Evolutionary conservation across 2,329 filamentous ascomycete species (phyloP).

Genomic region (Bipolaris cookei): DNA sequence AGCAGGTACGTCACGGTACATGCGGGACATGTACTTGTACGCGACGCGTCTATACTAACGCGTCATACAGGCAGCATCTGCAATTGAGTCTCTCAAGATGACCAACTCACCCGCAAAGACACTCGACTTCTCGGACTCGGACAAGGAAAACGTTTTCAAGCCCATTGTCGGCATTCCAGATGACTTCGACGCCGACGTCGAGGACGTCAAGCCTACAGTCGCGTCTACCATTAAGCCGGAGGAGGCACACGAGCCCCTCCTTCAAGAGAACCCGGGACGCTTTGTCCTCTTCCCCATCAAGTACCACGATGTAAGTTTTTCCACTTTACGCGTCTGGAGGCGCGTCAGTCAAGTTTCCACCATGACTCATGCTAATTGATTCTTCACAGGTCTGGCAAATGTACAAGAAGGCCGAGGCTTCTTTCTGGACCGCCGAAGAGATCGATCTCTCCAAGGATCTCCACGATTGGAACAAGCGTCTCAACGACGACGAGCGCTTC

Average conservation of each 20-base stretch:
- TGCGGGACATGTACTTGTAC: slow-evolving; percentile 31
- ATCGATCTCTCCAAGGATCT: slow-evolving; percentile 99
- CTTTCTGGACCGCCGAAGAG: slow-evolving; percentile 99
- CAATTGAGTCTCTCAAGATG: slow-evolving; percentile 88
- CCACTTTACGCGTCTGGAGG: slow-evolving; percentile 53
- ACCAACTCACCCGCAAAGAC: slow-evolving; percentile 87
- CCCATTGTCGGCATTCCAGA: slow-evolving; percentile 59
- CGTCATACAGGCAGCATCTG: slow-evolving; percentile 74
- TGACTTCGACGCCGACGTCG: slow-evolving; percentile 48
- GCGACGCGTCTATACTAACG: slow-evolving; percentile 48
- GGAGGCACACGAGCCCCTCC: slow-evolving; percentile 85
- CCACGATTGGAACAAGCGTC: slow-evolving; percentile 97
- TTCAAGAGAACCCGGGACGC: slow-evolving; percentile 93
- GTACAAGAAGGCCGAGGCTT: slow-evolving; percentile 99
- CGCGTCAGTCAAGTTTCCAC: slow-evolving; percentile 62
- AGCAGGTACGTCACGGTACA: slow-evolving; percentile 63
- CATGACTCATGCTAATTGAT: slow-evolving; percentile 38
- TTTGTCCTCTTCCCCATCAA: slow-evolving; percentile 99
- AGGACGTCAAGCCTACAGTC: slow-evolving; percentile 59
- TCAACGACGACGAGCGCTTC: slow-evolving; percentile 96
- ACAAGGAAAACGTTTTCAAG: slow-evolving; percentile 83
- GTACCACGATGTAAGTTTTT: slow-evolving; percentile 88
- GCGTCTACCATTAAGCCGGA: slow-evolving; percentile 64
- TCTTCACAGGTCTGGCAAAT: slow-evolving; percentile 91
- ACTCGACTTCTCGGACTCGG: slow-evolving; percentile 72